Conservation (phyloP, 2,329 filamentous ascomycete species). For the Cadophora sp. region DNA sequence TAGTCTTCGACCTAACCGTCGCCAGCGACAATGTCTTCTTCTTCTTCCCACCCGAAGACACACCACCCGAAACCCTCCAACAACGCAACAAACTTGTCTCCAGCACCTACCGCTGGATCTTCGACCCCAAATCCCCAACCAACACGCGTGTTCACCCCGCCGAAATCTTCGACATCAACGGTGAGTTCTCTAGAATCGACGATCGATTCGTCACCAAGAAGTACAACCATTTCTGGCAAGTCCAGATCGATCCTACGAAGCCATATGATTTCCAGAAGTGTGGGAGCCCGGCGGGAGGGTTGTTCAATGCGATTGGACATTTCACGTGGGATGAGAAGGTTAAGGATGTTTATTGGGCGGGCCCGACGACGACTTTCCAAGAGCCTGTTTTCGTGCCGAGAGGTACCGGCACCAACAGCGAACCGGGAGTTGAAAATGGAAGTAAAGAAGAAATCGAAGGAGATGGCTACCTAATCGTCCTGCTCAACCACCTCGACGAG, state of each 20-base stretch:
- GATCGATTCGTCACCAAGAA: conserved; percentile 32
- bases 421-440: background rate
- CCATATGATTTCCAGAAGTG: conserved; percentile 39
- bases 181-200: conserved; percentile 37
- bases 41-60: conserved; percentile 34
- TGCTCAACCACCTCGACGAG: conserved; percentile 49
- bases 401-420: background rate
- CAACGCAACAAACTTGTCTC: conserved; percentile 40
- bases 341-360: conserved; percentile 40
- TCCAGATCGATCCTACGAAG: conserved; percentile 32
- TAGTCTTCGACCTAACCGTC: conserved; percentile 41
- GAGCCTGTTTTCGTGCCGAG: conserved; percentile 44
- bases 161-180: conserved; percentile 30
- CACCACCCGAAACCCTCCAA: conserved; percentile 32
- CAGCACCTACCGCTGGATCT: conserved; percentile 43
- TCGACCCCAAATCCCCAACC: conserved; percentile 38
- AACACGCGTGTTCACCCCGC: conserved; percentile 30
- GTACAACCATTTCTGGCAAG: conserved; percentile 38
- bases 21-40: conserved; percentile 36
- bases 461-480: conserved; percentile 43
- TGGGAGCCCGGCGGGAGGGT: conserved; percentile 33
- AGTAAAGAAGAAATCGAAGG: conserved; percentile 36
- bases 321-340: conserved; percentile 30
- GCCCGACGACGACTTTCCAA: conserved; percentile 42
- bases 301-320: conserved; percentile 37